Conservation (phyloP, 768 basidiomycete species). For the Mycena leptocephala region DNA sequence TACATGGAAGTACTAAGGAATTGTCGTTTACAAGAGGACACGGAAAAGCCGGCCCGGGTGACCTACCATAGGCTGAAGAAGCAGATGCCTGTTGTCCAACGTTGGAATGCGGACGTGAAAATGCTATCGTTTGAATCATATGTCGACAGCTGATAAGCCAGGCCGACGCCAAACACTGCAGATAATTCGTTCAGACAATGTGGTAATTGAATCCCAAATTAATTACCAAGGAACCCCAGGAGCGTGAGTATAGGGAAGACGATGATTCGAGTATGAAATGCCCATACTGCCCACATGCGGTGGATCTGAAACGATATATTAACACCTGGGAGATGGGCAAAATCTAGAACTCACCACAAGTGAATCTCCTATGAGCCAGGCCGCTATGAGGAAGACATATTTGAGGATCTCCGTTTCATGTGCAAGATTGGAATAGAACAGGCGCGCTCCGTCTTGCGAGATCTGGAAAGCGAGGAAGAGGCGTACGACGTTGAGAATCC, state of each 20-base stretch:
- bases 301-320: background rate
- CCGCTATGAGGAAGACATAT: background rate
- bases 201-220: background rate
- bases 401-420: slow-evolving; percentile 1
- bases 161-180: background rate
- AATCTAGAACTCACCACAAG: background rate
- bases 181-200: background rate
- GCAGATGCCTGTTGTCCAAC: slow-evolving; percentile 12
- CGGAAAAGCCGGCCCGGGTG: no score
- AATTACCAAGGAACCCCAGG: background rate
- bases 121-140: background rate
- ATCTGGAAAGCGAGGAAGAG: background rate
- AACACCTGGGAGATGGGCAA: no score
- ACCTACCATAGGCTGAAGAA: slow-evolving; percentile 3
- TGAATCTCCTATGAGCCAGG: background rate
- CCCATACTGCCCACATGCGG: background rate
- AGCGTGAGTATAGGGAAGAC: background rate
- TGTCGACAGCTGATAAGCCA: background rate
- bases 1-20: background rate
- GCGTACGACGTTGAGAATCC: background rate
- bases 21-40: background rate
- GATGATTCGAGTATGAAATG: background rate
- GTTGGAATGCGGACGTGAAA: background rate
- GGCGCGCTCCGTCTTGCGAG: background rate
- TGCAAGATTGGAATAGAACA: slow-evolving; percentile 1